phyloP scores from a whole-genome alignment of 2,329 filamentous ascomycete species.

The Fusarium odoratissimum region DNA sequence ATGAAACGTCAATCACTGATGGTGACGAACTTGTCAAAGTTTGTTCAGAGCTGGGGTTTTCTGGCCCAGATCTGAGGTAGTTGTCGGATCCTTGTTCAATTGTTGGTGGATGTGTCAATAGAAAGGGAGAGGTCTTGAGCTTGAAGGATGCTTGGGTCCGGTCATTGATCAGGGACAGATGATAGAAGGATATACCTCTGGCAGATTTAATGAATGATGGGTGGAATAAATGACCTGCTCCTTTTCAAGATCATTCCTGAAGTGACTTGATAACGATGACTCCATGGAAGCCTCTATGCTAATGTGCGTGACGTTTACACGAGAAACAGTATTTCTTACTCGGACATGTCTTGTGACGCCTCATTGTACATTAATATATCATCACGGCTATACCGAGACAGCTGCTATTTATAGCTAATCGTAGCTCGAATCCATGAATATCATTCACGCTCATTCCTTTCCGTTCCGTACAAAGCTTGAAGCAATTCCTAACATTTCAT shows the following conservation, averaged over 20 bases:
- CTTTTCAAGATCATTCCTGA: not conserved
- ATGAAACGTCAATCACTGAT: not conserved
- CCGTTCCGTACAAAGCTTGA: slow-evolving; percentile 12
- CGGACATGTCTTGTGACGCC: not conserved
- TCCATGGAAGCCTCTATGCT: not conserved
- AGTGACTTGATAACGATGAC: not conserved
- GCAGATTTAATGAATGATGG: slow-evolving; percentile 13
- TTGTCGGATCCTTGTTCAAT: slow-evolving; percentile 6
- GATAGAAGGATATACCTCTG: slow-evolving; percentile 33
- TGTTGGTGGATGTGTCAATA: slow-evolving; percentile 3
- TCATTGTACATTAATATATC: slow-evolving; percentile 16
- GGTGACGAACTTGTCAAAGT: not conserved
- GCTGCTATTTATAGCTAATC: slow-evolving; percentile 3
- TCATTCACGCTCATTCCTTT: not conserved
- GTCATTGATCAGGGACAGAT: not conserved
- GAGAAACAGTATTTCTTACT: not conserved
- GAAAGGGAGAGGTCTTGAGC: not conserved
- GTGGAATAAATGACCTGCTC: not conserved
- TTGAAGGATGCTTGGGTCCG: not conserved
- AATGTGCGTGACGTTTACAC: not conserved
- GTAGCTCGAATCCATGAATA: slow-evolving; percentile 19
- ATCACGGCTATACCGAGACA: not conserved
- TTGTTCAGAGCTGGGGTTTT: not conserved
- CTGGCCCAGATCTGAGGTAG: not conserved
- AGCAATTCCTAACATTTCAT: slow-evolving; percentile 4